These are phyloP conservation scores for Dactylonectria estremocensis DNA, from an alignment of 2,329 filamentous ascomycete species.

Conservation along the genomic window DNA sequence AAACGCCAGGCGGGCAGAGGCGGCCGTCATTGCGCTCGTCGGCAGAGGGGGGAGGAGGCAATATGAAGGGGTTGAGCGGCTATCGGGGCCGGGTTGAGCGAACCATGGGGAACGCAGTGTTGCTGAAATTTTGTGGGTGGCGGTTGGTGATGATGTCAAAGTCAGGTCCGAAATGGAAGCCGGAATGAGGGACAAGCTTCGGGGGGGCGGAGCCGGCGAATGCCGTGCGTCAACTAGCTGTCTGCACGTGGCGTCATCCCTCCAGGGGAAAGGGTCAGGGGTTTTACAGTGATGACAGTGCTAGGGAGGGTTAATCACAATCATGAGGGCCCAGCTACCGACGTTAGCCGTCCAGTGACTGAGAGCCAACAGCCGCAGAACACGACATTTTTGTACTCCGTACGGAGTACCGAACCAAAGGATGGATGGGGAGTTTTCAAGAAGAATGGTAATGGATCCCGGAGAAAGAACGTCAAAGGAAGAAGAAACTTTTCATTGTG, in stretches of 20 bases:
- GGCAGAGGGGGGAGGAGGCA: conserved; percentile 4
- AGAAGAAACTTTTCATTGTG: too few relatives aligned
- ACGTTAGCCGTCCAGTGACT: too few relatives aligned
- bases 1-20: conserved; percentile 74
- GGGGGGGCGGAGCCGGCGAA: conserved; percentile 42
- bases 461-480: too few relatives aligned
- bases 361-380: too few relatives aligned
- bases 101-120: conserved; percentile 35
- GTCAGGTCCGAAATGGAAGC: conserved; percentile 4
- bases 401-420: too few relatives aligned
- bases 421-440: too few relatives aligned
- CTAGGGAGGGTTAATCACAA: not conserved
- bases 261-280: conserved; percentile 17
- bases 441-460: too few relatives aligned
- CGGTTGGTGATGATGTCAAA: conserved; percentile 17
- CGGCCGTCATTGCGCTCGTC: conserved; percentile 71
- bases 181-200: conserved; percentile 28
- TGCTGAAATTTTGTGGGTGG: conserved; percentile 13
- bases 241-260: conserved; percentile 48
- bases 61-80: conserved; percentile 11
- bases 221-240: conserved; percentile 40
- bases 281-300: conserved; percentile 20
- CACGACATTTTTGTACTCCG: too few relatives aligned
- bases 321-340: too few relatives aligned
- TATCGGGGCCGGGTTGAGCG: conserved; percentile 32